phyloP scores from a whole-genome alignment of 2,329 filamentous ascomycete species.

The Uncinocarpus reesii region DNA sequence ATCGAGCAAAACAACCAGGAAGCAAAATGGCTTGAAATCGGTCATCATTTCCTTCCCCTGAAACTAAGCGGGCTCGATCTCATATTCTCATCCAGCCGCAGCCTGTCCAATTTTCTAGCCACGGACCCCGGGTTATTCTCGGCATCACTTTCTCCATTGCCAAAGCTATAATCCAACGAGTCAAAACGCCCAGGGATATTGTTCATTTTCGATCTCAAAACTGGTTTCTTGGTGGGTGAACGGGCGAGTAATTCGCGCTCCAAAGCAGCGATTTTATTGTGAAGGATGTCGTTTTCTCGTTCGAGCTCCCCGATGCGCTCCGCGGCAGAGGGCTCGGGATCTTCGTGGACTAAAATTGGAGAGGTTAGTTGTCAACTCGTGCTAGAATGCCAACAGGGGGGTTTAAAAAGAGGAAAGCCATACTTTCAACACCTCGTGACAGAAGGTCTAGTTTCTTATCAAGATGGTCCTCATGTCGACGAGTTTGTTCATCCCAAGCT shows the following conservation, averaged over 20 bases:
- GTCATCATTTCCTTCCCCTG: conserved; percentile 33
- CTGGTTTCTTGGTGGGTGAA: conserved; percentile 50
- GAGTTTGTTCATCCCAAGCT: conserved; percentile 63
- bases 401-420: conserved; percentile 17
- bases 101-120: conserved; percentile 30
- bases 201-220: conserved; percentile 24
- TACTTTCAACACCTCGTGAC: conserved; percentile 45
- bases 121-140: conserved; percentile 23
- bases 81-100: conserved; percentile 26
- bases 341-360: conserved; percentile 33
- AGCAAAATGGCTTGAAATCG: background rate
- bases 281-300: conserved; percentile 59
- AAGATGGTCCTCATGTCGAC: conserved; percentile 71
- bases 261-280: conserved; percentile 53
- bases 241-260: conserved; percentile 55
- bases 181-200: conserved; percentile 18
- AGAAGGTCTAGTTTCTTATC: conserved; percentile 77
- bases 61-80: conserved; percentile 21
- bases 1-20: background rate
- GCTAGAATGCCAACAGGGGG: too few species aligned
- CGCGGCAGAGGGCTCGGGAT: conserved; percentile 41
- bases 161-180: conserved; percentile 24
- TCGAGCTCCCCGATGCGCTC: conserved; percentile 57
- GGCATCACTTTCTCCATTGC: conserved; percentile 32
- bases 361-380: conserved; percentile 15